phyloP scores from a whole-genome alignment of 805 yeast species.

The Cyberlindnera maclurae region DNA sequence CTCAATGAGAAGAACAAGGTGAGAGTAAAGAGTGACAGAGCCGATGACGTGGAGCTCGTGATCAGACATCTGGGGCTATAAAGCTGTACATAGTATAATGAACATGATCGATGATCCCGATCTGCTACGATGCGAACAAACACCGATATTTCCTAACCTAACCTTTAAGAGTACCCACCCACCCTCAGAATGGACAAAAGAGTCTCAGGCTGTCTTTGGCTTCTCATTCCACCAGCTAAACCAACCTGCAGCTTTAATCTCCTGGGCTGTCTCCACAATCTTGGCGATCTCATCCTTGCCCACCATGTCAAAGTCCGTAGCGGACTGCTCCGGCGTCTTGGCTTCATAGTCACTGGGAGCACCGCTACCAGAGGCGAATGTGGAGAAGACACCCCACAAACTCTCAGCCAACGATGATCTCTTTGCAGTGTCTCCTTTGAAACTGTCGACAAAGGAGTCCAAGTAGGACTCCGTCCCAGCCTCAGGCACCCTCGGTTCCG shows the following conservation, averaged over 20 bases:
- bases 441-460: constrained; percentile 8
- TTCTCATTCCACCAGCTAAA: constrained; percentile 8
- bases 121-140: too few species aligned
- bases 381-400: constrained; percentile 2
- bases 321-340: neutral
- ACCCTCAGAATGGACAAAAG: too few species aligned
- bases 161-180: neutral
- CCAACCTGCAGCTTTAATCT: constrained; percentile 7
- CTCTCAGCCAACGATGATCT: constrained; percentile 4
- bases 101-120: too few species aligned
- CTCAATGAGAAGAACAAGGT: constrained; percentile 31
- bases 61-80: constrained; percentile 17
- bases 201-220: constrained; percentile 8
- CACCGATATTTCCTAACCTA: neutral
- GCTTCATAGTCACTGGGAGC: too few species aligned
- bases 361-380: neutral
- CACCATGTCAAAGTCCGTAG: constrained; percentile 39
- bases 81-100: constrained; percentile 1
- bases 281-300: constrained; percentile 26
- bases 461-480: constrained; percentile 1
- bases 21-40: constrained; percentile 15
- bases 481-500: neutral
- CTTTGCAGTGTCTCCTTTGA: neutral
- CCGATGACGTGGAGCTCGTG: constrained; percentile 19
- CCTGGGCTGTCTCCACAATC: constrained; percentile 4